Evolutionary conservation across 2,329 filamentous ascomycete species (phyloP).

Genomic region (Penicillium janthinellum): DNA sequence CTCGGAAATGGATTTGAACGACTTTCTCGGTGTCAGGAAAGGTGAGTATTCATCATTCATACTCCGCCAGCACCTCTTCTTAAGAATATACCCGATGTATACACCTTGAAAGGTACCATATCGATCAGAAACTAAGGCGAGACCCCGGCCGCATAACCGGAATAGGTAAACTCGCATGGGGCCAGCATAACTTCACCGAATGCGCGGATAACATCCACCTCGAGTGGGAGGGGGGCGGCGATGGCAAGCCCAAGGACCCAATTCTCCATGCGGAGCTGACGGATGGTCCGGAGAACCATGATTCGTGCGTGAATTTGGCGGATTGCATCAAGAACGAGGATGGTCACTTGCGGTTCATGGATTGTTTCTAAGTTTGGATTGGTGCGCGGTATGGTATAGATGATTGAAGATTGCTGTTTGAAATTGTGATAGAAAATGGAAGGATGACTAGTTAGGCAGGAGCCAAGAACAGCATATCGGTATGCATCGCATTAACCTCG

Average conservation of each 20-base stretch:
- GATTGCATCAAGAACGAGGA: conserved; percentile 28
- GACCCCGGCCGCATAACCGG: background rate
- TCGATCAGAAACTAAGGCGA: background rate
- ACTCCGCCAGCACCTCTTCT: background rate
- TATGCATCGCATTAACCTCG: background rate
- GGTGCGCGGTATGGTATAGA: background rate
- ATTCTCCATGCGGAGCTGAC: conserved; percentile 19
- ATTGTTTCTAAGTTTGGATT: conserved; percentile 21
- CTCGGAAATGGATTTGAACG: conserved; percentile 26
- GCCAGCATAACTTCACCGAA: conserved; percentile 16
- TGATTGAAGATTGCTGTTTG: background rate
- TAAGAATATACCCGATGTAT: no score
- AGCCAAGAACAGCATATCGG: no score
- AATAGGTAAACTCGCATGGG: conserved; percentile 24
- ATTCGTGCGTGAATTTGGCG: conserved; percentile 20
- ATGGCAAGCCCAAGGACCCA: conserved; percentile 14
- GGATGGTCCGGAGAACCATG: conserved; percentile 15
- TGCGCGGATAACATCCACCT: conserved; percentile 15
- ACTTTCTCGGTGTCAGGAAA: conserved; percentile 19
- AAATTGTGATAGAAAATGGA: background rate
- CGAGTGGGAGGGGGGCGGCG: conserved; percentile 14
- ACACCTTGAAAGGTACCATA: background rate
- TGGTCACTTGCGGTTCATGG: conserved; percentile 23
- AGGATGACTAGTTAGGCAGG: background rate
- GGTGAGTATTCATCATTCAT: conserved; percentile 12